These are phyloP conservation scores for Hypoxylon sp. DNA, from an alignment of 2,329 filamentous ascomycete genomes.

Conservation along the genomic window DNA sequence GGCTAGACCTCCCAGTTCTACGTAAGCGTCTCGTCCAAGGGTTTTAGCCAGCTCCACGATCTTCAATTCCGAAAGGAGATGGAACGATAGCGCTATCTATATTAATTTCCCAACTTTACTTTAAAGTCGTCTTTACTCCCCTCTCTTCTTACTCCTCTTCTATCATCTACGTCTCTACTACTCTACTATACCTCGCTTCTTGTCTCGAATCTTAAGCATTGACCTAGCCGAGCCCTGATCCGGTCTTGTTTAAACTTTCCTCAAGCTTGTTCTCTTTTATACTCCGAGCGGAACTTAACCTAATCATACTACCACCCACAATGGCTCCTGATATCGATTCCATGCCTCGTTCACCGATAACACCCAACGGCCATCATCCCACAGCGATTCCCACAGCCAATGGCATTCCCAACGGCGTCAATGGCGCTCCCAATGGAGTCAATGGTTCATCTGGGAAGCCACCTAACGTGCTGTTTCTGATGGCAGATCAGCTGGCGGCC, in stretches of 20 bases:
- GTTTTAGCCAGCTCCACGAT: conserved; percentile 42
- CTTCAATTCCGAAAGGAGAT: conserved; percentile 35
- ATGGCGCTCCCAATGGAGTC: conserved; percentile 40
- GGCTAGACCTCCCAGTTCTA: conserved; percentile 12
- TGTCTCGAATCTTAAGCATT: conserved; percentile 9
- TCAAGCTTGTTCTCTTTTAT: conserved; percentile 15
- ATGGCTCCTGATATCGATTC: conserved; percentile 82
- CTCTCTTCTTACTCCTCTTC: conserved; percentile 19
- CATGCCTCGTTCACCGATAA: conserved; percentile 66
- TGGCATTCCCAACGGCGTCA: conserved; percentile 37
- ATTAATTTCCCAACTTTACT: conserved; percentile 14
- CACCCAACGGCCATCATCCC: conserved; percentile 42
- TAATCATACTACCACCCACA: conserved; percentile 17
- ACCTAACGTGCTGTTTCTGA: conserved; percentile 91
- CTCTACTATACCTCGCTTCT: conserved; percentile 16
- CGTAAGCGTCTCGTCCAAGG: conserved; percentile 27
- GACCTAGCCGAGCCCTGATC: conserved; percentile 9
- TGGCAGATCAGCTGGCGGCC: conserved; percentile 95
- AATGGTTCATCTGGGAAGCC: conserved; percentile 53
- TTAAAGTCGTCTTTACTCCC: conserved; percentile 28
- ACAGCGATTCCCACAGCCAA: conserved; percentile 41
- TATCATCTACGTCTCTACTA: conserved; percentile 12
- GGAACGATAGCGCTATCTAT: conserved; percentile 17
- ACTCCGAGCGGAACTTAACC: conserved; percentile 10
- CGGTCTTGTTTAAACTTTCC: conserved; percentile 18